Conservation (phyloP, 352 stramenopile genomes). For the Phytophthora pistaciae region DNA sequence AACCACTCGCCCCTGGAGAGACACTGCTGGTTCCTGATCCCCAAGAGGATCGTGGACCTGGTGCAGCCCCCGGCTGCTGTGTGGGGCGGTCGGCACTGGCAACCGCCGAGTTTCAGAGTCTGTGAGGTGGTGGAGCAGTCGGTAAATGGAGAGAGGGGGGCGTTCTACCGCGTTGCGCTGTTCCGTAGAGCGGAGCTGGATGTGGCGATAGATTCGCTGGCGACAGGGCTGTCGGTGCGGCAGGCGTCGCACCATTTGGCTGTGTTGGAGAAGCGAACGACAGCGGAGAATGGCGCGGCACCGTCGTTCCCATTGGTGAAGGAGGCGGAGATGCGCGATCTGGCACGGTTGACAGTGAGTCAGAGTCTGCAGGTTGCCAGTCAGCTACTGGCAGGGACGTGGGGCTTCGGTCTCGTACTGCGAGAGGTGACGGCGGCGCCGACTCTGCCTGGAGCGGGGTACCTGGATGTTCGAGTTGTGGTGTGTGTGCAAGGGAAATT, state of each 20-base stretch:
- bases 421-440: slow-evolving; percentile 20
- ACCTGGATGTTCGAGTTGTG: slow-evolving; percentile 40
- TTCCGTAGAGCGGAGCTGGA: slow-evolving; percentile 26
- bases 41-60: slow-evolving; percentile 20
- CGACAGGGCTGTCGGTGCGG: slow-evolving; percentile 18
- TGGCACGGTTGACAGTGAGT: slow-evolving; percentile 40
- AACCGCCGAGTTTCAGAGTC: slow-evolving; percentile 10
- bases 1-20: slow-evolving; percentile 11
- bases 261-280: slow-evolving; percentile 2
- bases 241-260: slow-evolving; percentile 21
- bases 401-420: slow-evolving; percentile 52
- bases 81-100: neutral
- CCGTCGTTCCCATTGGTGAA: slow-evolving; percentile 8
- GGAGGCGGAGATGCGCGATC: slow-evolving; percentile 17
- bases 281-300: neutral
- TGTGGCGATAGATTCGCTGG: slow-evolving; percentile 25
- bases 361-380: slow-evolving; percentile 39
- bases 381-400: slow-evolving; percentile 36
- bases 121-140: slow-evolving; percentile 11
- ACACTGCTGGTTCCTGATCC: slow-evolving; percentile 19
- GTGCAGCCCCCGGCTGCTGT: neutral
- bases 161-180: slow-evolving; percentile 26
- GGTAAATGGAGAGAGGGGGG: neutral
- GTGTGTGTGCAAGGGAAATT: slow-evolving; percentile 27
- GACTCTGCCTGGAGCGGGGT: slow-evolving; percentile 15